phyloP scores from a whole-genome alignment of 1,139 yeast genomes.

The Suzukiozyma palmioleophila region DNA sequence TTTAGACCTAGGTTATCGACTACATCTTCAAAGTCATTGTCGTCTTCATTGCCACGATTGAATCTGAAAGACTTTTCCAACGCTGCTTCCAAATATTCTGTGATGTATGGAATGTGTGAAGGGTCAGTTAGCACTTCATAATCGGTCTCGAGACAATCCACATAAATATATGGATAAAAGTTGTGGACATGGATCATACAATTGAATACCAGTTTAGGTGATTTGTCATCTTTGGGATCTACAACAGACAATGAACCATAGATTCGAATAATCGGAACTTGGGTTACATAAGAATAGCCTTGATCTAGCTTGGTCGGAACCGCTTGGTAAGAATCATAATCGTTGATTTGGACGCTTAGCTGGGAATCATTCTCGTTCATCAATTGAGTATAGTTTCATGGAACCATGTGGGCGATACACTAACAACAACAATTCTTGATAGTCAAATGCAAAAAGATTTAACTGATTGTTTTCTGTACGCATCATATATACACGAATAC shows the following conservation, averaged over 20 bases:
- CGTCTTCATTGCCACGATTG: slow-evolving; percentile 6
- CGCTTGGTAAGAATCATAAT: slow-evolving; percentile 62
- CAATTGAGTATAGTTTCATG: too few species aligned
- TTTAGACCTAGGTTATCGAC: slow-evolving; percentile 6
- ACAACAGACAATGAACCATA: slow-evolving; percentile 57
- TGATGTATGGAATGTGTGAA: slow-evolving; percentile 11
- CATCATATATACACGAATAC: background rate
- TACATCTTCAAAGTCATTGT: slow-evolving; percentile 10
- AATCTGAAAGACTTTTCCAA: slow-evolving; percentile 15
- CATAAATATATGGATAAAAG: slow-evolving; percentile 72
- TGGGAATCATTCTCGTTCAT: slow-evolving; percentile 1
- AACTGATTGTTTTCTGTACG: background rate
- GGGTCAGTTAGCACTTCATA: slow-evolving; percentile 7
- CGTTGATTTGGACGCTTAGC: slow-evolving; percentile 44
- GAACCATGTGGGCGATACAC: background rate
- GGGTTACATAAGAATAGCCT: slow-evolving; percentile 27
- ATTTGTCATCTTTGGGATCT: slow-evolving; percentile 5
- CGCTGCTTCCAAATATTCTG: slow-evolving; percentile 16
- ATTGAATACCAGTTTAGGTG: slow-evolving; percentile 16
- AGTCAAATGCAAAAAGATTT: background rate
- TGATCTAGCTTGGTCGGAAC: slow-evolving; percentile 32
- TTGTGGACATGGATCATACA: slow-evolving; percentile 72
- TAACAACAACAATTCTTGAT: too few species aligned
- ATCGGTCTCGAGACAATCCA: slow-evolving; percentile 38
- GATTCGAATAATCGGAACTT: slow-evolving; percentile 72